Evolutionary conservation across 805 yeast species (phyloP).

Genomic region (Candida ascalaphidarum): DNA sequence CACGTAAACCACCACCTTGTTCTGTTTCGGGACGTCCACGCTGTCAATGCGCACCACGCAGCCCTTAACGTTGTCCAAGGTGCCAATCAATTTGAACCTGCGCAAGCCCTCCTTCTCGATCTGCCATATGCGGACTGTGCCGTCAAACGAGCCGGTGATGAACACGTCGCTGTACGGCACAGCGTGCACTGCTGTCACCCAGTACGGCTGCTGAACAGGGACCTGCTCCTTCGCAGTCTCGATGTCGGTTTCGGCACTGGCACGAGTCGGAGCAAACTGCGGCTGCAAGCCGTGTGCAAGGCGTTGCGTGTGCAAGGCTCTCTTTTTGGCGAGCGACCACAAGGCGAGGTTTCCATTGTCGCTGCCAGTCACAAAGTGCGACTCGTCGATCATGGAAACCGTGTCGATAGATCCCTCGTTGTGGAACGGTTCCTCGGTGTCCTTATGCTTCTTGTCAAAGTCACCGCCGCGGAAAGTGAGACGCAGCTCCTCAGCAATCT

Average conservation of each 20-base stretch:
- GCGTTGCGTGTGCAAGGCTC: constrained; percentile 64
- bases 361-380: constrained; percentile 89
- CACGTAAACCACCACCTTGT: constrained; percentile 46
- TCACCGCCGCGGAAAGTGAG: constrained; percentile 92
- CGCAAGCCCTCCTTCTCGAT: constrained; percentile 52
- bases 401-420: constrained; percentile 87
- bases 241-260: constrained; percentile 48
- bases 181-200: constrained; percentile 77
- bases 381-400: constrained; percentile 85
- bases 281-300: constrained; percentile 71
- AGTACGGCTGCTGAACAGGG: constrained; percentile 72
- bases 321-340: constrained; percentile 89
- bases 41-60: constrained; percentile 56
- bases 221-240: constrained; percentile 40
- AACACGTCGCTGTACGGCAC: constrained; percentile 81
- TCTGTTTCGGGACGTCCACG: constrained; percentile 45
- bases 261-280: constrained; percentile 25
- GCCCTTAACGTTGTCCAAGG: constrained; percentile 56
- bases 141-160: constrained; percentile 84
- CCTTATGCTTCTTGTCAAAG: constrained; percentile 32
- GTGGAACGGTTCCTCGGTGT: constrained; percentile 25
- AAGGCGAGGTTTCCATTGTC: constrained; percentile 87
- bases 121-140: constrained; percentile 72
- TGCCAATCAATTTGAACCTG: constrained; percentile 48
- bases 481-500: constrained; percentile 90